Evolutionary conservation across 1,139 yeast genomes (phyloP), one percentile per base, ranked within the genome.

Genomic region (Suhomyces guaymorum): DNA sequence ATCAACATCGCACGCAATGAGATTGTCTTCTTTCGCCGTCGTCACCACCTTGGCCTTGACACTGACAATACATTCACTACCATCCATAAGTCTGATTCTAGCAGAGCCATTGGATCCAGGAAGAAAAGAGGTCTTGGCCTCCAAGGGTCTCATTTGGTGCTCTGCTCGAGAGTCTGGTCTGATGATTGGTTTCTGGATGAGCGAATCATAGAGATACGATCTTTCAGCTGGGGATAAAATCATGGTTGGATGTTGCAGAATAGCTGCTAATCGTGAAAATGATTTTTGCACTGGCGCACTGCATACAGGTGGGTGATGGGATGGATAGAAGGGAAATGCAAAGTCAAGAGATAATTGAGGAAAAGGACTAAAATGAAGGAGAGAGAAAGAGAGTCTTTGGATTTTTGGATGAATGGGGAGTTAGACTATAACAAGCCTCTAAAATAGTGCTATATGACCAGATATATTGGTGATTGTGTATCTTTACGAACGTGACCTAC

Each of bases 71-170:
- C 96, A 88, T 59, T 90, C 97, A 48, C 89, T 80, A 15, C 97
- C 97, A 58, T 90, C 97, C 39, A 85, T 75, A 24, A 88, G 74
- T 49, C 90, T 73, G 23, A 90, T 78, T 61, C 96, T 73, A 1
- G 97, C 85, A 5, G 96, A 88, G 13, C 98, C 98, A 61, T 90
- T 87, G 7, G 96, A 84, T 28, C 82, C 78, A 0, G 95, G 94
- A 41, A 90, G 68, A 50, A 89, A 84, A 35, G 84, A 81, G 5
- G 89, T 80, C 18, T 79, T 80, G 5, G 95, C 87, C 51, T 88
- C 95, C 30, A 90, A 61, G 0, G 97, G 96, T 44, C 97, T 73
- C 55, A 83, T 85, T 57, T 89, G 96, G 41, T 73, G 67, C 10
- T 68, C 69, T 4, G 70, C 63, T 47, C 98, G 73, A 3, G 96